phyloP scores from a whole-genome alignment of 2,329 filamentous ascomycete species.

The Chalaropsis thielavioides region DNA sequence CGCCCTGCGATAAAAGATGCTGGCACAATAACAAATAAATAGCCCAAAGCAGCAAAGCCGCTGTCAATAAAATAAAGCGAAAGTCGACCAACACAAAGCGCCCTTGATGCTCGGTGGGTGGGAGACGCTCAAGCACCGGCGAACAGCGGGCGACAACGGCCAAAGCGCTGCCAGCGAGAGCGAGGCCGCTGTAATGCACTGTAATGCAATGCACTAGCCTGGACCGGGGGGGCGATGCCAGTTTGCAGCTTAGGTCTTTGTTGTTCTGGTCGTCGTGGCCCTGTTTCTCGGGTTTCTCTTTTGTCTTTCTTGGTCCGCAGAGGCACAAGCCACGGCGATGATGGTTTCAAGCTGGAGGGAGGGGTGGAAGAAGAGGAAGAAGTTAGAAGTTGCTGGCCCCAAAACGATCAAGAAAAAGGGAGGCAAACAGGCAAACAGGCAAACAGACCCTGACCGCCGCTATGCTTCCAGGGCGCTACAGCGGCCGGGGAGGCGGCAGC shows the following conservation, averaged over 20 bases:
- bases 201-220: constrained; percentile 7
- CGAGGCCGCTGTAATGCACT: background rate
- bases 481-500: background rate
- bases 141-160: background rate
- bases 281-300: background rate
- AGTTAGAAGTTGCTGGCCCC: background rate
- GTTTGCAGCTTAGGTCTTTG: background rate
- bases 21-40: constrained; percentile 16
- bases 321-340: background rate
- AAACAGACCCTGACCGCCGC: background rate
- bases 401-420: background rate
- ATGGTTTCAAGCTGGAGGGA: background rate
- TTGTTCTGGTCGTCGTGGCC: background rate
- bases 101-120: background rate
- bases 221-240: background rate
- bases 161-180: background rate
- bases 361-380: background rate
- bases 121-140: background rate
- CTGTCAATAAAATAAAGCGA: constrained; percentile 4
- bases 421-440: background rate
- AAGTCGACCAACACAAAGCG: background rate
- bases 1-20: constrained; percentile 8
- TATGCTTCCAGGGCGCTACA: background rate
- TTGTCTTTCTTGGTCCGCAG: background rate
- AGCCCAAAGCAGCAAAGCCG: constrained; percentile 12